Evolutionary conservation across 208 protist species (phyloP).

Genomic region (Herpetomonas tarakana): DNA sequence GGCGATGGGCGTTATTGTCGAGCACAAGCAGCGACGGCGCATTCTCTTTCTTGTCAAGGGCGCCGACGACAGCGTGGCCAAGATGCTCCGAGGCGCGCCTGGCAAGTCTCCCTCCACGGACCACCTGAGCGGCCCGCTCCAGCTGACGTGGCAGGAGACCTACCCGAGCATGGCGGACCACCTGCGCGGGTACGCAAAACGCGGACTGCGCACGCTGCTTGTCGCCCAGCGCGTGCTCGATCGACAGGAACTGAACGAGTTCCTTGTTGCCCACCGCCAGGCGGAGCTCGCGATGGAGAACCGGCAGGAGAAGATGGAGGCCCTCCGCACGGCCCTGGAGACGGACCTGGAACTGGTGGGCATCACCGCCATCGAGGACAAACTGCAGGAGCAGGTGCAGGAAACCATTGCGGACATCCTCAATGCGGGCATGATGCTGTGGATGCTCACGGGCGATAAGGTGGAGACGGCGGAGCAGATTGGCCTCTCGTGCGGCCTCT

Average conservation of each 20-base stretch:
- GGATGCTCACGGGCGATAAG: conserved; percentile 99
- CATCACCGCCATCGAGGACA: conserved; percentile 97
- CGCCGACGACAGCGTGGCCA: conserved; percentile 81
- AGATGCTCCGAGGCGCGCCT: conserved; percentile 22
- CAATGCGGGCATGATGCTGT: conserved; percentile 87
- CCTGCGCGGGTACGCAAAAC: conserved; percentile 49
- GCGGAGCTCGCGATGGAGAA: conserved; percentile 33
- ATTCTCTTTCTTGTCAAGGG: conserved; percentile 82
- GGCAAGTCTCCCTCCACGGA: background rate
- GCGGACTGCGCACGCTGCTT: conserved; percentile 76
- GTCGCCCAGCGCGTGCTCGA: conserved; percentile 61
- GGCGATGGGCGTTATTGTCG: conserved; percentile 84
- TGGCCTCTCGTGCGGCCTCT: conserved; percentile 71
- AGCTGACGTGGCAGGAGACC: conserved; percentile 9
- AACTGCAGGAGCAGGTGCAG: conserved; percentile 95
- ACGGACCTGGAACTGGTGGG: conserved; percentile 83
- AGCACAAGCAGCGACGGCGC: conserved; percentile 23
- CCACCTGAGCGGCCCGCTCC: background rate
- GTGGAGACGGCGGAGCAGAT: conserved; percentile 98
- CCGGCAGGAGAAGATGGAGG: conserved; percentile 42
- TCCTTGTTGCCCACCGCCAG: conserved; percentile 22
- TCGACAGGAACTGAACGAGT: conserved; percentile 30
- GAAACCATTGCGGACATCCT: conserved; percentile 79
- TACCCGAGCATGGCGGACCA: conserved; percentile 17
- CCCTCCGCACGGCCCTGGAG: conserved; percentile 78